Evolutionary conservation across 2,329 filamentous ascomycete genomes (phyloP).

Genomic region (Fusarium denticulatum): DNA sequence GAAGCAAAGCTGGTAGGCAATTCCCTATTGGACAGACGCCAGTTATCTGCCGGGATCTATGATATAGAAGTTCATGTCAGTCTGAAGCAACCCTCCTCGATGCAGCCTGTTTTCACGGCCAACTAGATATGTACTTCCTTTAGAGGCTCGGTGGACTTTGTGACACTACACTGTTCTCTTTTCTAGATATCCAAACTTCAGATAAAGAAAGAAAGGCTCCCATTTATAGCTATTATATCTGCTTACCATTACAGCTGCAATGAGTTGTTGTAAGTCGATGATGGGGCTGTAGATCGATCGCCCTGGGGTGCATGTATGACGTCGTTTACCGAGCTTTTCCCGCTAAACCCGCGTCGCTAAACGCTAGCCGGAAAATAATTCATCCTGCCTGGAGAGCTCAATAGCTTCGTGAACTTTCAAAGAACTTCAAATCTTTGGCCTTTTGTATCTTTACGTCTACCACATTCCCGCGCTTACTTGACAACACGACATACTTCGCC

Average conservation of each 20-base stretch:
- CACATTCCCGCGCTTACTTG: too few relatives aligned
- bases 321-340: constrained; percentile 28
- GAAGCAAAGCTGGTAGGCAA: accelerated
- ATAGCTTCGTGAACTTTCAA: constrained; percentile 8
- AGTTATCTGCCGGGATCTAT: not conserved
- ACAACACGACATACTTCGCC: too few relatives aligned
- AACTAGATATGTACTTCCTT: not conserved
- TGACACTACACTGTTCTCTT: accelerated
- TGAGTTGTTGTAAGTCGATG: not conserved
- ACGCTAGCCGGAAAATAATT: constrained; percentile 21
- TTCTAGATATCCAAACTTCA: too few relatives aligned
- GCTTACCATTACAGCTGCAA: not conserved
- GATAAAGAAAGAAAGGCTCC: not conserved
- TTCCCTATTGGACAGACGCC: not conserved
- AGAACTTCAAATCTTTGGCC: not conserved
- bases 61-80: not conserved
- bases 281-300: constrained; percentile 1
- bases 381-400: constrained; percentile 30
- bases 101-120: not conserved
- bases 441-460: too few relatives aligned
- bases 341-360: not conserved
- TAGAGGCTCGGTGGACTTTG: accelerated
- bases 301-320: constrained; percentile 20
- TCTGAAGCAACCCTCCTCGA: not conserved
- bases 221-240: too few relatives aligned